These are phyloP conservation scores for Coemansia sp. DNA, from an alignment of 192 early-diverging fungal genomes.

Conservation along the genomic window DNA sequence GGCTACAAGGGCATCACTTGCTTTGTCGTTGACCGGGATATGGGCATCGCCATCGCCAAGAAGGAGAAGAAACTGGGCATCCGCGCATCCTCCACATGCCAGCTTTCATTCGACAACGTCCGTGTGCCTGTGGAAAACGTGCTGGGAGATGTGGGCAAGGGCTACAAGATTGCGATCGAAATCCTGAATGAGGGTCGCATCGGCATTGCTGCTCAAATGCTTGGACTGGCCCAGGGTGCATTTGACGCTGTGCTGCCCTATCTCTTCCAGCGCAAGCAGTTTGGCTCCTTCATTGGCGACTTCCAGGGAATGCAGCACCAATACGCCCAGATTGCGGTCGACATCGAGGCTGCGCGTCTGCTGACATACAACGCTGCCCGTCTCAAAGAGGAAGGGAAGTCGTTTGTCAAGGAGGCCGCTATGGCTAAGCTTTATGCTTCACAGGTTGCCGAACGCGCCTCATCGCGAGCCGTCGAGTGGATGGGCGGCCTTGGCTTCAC, in stretches of 20 bases:
- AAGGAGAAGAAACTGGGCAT: constrained; percentile 99
- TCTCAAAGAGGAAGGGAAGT: constrained; percentile 88
- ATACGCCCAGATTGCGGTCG: constrained; percentile 82
- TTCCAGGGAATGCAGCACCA: constrained; percentile 91
- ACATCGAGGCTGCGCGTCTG: constrained; percentile 96
- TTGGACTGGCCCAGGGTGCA: constrained; percentile 94
- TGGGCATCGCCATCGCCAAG: constrained; percentile 91
- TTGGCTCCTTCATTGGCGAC: constrained; percentile 76
- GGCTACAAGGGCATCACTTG: constrained; percentile 98
- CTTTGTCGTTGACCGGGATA: constrained; percentile 92
- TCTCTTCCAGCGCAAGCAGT: constrained; percentile 95
- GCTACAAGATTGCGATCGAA: constrained; percentile 98
- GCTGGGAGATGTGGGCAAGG: constrained; percentile 92
- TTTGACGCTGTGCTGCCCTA: constrained; percentile 88
- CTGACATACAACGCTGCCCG: constrained; percentile 97
- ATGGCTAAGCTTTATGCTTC: constrained; percentile 98
- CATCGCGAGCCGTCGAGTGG: constrained; percentile 94
- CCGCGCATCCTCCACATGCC: constrained; percentile 94
- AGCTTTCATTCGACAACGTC: constrained; percentile 90
- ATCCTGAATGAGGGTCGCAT: constrained; percentile 98
- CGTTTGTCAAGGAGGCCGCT: constrained; percentile 94
- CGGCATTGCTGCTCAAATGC: constrained; percentile 98
- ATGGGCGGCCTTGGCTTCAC: constrained; percentile 98
- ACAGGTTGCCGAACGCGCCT: constrained; percentile 90
- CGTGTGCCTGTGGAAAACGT: constrained; percentile 84